Evolutionary conservation across 129 eudicot genomes (phyloP).

Genomic region (Kitagawia praeruptora): DNA sequence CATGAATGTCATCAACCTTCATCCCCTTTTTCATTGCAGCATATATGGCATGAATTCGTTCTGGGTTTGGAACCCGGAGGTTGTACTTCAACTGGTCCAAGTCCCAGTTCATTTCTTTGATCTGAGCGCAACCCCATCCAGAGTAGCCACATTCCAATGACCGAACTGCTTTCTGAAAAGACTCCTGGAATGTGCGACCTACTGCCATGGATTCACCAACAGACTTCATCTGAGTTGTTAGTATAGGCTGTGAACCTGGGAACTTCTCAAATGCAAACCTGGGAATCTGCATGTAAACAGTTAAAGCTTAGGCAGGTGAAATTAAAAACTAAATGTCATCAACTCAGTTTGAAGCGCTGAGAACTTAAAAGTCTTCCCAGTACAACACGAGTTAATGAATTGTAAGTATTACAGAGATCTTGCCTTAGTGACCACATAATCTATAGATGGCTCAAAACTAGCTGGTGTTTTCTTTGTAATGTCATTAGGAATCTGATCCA

Average conservation of each 20-base stretch:
- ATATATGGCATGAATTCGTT: conserved; percentile 82
- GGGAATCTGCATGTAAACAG: conserved; percentile 56
- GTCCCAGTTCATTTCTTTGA: conserved; percentile 90
- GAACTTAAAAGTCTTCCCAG: not conserved
- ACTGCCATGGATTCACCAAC: conserved; percentile 99
- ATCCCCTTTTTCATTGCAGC: conserved; percentile 89
- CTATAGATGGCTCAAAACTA: conserved; percentile 63
- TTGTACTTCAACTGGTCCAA: conserved; percentile 79
- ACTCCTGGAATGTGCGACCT: conserved; percentile 96
- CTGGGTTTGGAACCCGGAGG: conserved; percentile 83
- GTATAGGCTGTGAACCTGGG: conserved; percentile 72
- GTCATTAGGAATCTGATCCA: conserved; percentile 71
- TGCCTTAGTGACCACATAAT: conserved; percentile 14
- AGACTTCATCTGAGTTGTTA: conserved; percentile 97
- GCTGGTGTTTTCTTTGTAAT: conserved; percentile 62
- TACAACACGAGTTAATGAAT: not conserved
- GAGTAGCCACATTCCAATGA: conserved; percentile 77
- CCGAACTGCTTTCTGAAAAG: conserved; percentile 89
- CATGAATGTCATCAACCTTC: conserved; percentile 79
- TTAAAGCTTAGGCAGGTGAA: conserved; percentile 1
- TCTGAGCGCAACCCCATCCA: conserved; percentile 93
- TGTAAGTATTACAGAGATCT: not conserved
- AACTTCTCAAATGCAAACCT: conserved; percentile 96
- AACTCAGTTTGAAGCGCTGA: not conserved
- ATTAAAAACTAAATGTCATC: not conserved